Conservation (phyloP, 2,329 filamentous ascomycete genomes). For the Karstenula rhodostoma region DNA sequence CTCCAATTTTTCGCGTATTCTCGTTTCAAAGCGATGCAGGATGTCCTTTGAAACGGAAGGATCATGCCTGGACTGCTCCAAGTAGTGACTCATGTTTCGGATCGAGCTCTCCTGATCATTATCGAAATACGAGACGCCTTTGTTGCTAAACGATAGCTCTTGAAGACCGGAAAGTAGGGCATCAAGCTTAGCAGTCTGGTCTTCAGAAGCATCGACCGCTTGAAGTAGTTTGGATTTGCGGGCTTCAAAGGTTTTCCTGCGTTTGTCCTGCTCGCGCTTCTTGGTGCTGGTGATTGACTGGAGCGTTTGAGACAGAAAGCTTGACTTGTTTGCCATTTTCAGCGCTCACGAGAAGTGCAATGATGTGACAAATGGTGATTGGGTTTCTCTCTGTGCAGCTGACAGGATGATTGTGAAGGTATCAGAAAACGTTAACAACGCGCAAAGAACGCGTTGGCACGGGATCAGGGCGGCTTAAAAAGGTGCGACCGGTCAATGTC, state of each 20-base stretch:
- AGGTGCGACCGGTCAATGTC: neutral
- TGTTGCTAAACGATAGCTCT: conserved; percentile 24
- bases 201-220: conserved; percentile 6
- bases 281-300: conserved; percentile 28
- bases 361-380: neutral
- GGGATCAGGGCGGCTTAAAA: conserved; percentile 1
- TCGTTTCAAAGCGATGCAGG: conserved; percentile 20
- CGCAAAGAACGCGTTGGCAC: conserved; percentile 4
- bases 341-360: neutral
- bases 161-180: conserved; percentile 19
- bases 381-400: neutral
- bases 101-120: conserved; percentile 18
- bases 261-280: conserved; percentile 25
- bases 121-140: conserved; percentile 22
- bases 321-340: conserved; percentile 22
- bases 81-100: conserved; percentile 20
- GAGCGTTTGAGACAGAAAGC: conserved; percentile 28
- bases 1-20: conserved; percentile 22
- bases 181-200: conserved; percentile 19
- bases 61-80: conserved; percentile 24
- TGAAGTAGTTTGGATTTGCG: conserved; percentile 20
- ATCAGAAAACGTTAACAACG: neutral
- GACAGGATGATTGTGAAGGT: neutral
- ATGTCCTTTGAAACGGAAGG: conserved; percentile 21
- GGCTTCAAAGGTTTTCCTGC: conserved; percentile 22